These are phyloP conservation scores for Cucumis hystrix DNA, from an alignment of 306 rosid genomes.

Conservation along the genomic window DNA sequence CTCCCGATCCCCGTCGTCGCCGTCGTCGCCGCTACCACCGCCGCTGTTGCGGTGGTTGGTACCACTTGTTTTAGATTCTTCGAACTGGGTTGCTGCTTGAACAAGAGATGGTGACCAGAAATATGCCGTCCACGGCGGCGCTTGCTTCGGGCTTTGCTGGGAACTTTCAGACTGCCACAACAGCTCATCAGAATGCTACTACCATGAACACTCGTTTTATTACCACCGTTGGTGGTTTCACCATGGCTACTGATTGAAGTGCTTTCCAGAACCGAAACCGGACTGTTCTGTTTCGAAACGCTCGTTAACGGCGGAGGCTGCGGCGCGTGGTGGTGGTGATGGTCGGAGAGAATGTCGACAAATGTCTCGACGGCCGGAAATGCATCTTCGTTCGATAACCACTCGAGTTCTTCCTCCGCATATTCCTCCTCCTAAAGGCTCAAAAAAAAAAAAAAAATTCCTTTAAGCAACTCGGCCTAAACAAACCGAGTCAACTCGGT, in stretches of 20 bases:
- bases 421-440: conserved; percentile 16
- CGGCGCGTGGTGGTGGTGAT: not conserved
- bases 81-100: conserved; percentile 16
- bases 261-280: conserved; percentile 31
- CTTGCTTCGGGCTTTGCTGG: conserved; percentile 52
- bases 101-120: conserved; percentile 18
- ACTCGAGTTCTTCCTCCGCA: conserved; percentile 73
- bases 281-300: conserved; percentile 22
- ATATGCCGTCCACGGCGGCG: conserved; percentile 19
- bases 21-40: not conserved
- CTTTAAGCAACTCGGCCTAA: conserved; percentile 6
- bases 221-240: conserved; percentile 6
- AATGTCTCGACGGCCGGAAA: conserved; percentile 61
- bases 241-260: conserved; percentile 21
- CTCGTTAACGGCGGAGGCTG: conserved; percentile 12
- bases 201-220: conserved; percentile 14
- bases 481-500: conserved; percentile 1
- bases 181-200: conserved; percentile 27
- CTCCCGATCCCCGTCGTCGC: conserved; percentile 14
- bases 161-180: conserved; percentile 39
- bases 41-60: not conserved
- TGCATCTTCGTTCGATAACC: conserved; percentile 74
- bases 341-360: conserved; percentile 20
- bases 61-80: not conserved
- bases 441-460: not conserved